phyloP scores from a whole-genome alignment of 495 filamentous ascomycete species.

The Neurospora discreta region DNA sequence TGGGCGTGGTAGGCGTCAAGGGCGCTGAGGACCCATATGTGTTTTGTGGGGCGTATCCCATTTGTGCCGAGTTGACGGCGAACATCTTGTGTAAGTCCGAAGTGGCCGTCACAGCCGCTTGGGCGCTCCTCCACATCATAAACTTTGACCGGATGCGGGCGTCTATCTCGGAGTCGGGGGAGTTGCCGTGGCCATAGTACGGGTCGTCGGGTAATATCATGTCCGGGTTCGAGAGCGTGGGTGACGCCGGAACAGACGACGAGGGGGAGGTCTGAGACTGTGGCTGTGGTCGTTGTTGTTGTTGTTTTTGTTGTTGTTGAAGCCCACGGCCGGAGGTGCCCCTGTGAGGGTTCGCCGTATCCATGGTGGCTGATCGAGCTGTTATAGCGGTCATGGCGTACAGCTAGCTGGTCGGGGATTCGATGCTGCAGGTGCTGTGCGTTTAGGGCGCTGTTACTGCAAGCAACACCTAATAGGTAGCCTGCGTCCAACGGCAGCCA shows the following conservation, averaged over 20 bases:
- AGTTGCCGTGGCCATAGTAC: constrained; percentile 38
- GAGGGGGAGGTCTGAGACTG: constrained; percentile 24
- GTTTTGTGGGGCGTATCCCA: constrained; percentile 11
- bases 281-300: constrained; percentile 17
- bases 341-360: constrained; percentile 20
- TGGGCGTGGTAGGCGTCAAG: constrained; percentile 44
- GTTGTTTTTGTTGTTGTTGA: constrained; percentile 14
- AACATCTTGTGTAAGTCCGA: constrained; percentile 23
- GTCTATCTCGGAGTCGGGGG: constrained; percentile 28
- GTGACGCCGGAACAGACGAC: constrained; percentile 45
- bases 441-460: neutral
- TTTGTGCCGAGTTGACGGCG: constrained; percentile 14
- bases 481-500: neutral
- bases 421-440: neutral
- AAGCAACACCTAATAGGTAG: neutral
- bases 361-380: constrained; percentile 13
- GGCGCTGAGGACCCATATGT: constrained; percentile 37
- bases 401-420: neutral
- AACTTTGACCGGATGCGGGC: constrained; percentile 25
- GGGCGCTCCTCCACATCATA: constrained; percentile 36
- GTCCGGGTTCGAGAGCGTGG: constrained; percentile 84
- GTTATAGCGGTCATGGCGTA: constrained; percentile 14
- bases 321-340: neutral
- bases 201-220: constrained; percentile 74
- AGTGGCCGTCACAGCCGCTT: constrained; percentile 19